Evolutionary conservation across 2,329 filamentous ascomycete species (phyloP).

Genomic region (Xylaria multiplex): DNA sequence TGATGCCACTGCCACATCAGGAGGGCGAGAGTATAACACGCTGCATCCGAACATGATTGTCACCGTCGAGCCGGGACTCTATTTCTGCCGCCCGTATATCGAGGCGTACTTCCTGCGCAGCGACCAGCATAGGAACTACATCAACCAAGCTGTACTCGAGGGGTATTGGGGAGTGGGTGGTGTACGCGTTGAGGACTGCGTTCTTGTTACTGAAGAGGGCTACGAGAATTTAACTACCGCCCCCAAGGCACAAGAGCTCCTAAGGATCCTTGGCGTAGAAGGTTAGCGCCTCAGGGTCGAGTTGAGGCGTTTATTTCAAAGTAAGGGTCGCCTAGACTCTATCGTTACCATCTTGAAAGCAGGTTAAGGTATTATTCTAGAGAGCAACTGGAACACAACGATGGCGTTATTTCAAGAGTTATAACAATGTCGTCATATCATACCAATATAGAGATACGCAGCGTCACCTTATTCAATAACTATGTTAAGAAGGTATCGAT

Average conservation of each 20-base stretch:
- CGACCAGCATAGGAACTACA: constrained; percentile 67
- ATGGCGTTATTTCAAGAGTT: background rate
- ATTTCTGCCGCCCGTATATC: constrained; percentile 79
- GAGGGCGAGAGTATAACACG: background rate
- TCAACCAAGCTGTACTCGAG: constrained; percentile 72
- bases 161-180: constrained; percentile 83
- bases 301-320: background rate
- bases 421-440: background rate
- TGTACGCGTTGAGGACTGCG: constrained; percentile 91
- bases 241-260: constrained; percentile 78
- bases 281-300: background rate
- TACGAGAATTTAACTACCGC: constrained; percentile 85
- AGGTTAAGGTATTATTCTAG: background rate
- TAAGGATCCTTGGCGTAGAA: constrained; percentile 58
- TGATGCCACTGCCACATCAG: constrained; percentile 1
- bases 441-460: background rate
- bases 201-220: constrained; percentile 80
- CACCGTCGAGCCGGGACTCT: constrained; percentile 82
- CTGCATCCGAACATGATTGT: constrained; percentile 74
- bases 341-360: background rate
- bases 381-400: background rate
- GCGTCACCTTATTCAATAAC: background rate
- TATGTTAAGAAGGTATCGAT: background rate
- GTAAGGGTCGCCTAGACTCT: background rate
- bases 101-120: constrained; percentile 73